Conservation (phyloP, 441 rosid species). For the Gossypium lobatum region DNA sequence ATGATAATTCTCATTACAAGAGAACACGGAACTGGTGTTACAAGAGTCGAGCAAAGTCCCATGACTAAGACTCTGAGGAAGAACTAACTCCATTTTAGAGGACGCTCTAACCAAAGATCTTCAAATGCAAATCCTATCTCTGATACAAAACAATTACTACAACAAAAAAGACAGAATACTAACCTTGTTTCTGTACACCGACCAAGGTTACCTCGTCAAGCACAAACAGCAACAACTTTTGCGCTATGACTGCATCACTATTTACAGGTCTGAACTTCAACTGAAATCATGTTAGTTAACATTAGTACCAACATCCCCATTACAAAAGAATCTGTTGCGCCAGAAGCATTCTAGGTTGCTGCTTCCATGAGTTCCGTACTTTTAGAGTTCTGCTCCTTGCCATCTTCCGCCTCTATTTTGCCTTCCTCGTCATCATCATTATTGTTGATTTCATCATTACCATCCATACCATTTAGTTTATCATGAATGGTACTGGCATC, state of each 20-base stretch:
- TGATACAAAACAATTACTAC: constrained; percentile 16
- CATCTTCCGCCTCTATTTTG: constrained; percentile 33
- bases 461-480: constrained; percentile 28
- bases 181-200: constrained; percentile 38
- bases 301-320: constrained; percentile 21
- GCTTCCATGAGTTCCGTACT: constrained; percentile 36
- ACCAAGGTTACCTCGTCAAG: constrained; percentile 32
- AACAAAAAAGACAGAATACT: constrained; percentile 27
- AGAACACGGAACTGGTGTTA: constrained; percentile 14
- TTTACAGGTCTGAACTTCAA: constrained; percentile 32
- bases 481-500: constrained; percentile 21
- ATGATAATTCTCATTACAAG: constrained; percentile 10
- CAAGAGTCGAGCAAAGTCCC: constrained; percentile 18
- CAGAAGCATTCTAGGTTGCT: constrained; percentile 31
- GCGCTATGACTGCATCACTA: constrained; percentile 30
- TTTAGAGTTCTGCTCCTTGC: constrained; percentile 31
- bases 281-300: constrained; percentile 11
- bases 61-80: background rate
- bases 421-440: constrained; percentile 29
- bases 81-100: constrained; percentile 3
- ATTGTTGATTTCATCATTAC: constrained; percentile 23
- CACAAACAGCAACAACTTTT: constrained; percentile 21
- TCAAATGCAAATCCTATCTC: constrained; percentile 18
- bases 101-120: constrained; percentile 17
- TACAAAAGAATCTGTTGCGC: constrained; percentile 18